Percentiles rank a stretch among this genome's conserved stretches.
These are phyloP conservation scores for Cryptococcus sp. DNA, from an alignment of 1,284 basidiomycete species.

Conservation along the genomic window DNA sequence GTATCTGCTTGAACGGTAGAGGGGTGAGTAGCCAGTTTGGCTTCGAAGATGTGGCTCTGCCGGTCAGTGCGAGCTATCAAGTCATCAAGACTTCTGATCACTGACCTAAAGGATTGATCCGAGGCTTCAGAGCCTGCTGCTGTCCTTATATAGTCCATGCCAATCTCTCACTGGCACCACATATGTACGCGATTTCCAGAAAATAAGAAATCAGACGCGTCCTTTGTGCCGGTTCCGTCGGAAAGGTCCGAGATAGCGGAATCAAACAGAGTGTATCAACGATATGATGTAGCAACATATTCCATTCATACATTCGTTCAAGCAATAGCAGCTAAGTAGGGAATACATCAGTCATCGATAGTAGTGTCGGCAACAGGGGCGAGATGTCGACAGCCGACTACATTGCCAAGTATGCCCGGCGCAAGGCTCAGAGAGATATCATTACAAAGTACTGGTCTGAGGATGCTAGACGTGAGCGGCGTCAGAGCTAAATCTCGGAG, in stretches of 20 bases:
- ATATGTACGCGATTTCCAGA: neutral
- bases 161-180: neutral
- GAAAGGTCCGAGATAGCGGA: neutral
- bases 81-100: neutral
- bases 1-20: conserved; percentile 27
- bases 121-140: neutral
- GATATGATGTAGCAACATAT: too few relatives aligned
- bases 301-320: too few relatives aligned
- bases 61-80: neutral
- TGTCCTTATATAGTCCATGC: neutral
- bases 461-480: conserved; percentile 39
- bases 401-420: conserved; percentile 38
- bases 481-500: neutral
- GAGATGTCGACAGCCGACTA: conserved; percentile 31
- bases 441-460: conserved; percentile 45
- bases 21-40: conserved; percentile 33
- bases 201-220: neutral
- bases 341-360: too few relatives aligned
- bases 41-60: conserved; percentile 11
- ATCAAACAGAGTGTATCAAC: too few relatives aligned
- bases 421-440: conserved; percentile 31
- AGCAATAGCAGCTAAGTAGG: too few relatives aligned
- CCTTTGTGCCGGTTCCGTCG: neutral
- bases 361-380: too few relatives aligned
- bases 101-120: neutral